Base-by-base conservation (phyloP, 257 asterid species). In the Fraxinus cuspidata region DNA sequence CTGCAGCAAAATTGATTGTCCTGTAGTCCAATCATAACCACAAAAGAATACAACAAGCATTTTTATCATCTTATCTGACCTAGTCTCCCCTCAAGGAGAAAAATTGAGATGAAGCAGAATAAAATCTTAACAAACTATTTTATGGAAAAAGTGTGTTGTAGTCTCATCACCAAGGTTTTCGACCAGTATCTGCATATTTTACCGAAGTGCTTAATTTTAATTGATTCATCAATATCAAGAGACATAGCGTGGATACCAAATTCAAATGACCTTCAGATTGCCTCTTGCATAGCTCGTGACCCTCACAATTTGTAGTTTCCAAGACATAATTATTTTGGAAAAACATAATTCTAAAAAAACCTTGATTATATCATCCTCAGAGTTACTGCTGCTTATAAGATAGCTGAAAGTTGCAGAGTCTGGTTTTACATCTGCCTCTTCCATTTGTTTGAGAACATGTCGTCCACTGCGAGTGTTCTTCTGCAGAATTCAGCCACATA, bases 371-470 rank as follows among this genome's bases (percentile, higher is more conserved):
- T 88, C 91, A 80, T 90, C 88, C 86, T 86, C 97, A 23, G 82
- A 73, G 79, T 44, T 84, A 82, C 94, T 84, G 86, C 84, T 92
- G 77, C 32, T 18, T 71, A 93, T 88, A 80, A 96, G 97, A 82
- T 90, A 86, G 86, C 96, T 82, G 88, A 89, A 96, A 78, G 98
- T 96, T 51, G 79, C 53, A 79, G 95, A 82, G 79, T 96, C 89
- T 71, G 97, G 94, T 84, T 92, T 86, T 80, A 96, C 94, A 76
- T 83, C 84, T 63, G 92, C 96, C 64, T 85, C 89, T 87, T 89
- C 91, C 98, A 96, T 93, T 86, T 86, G 90, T 85, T 86, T 86
- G 84, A 93, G 94, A 86, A 91, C 96, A 65, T 38, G 67, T 70
- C 73, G 76, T 69, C 89, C 99, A 79, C 90, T 82, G 10, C 5